These are phyloP conservation scores for Verbascum thapsus DNA, from an alignment of 257 asterid species.

Conservation along the genomic window DNA sequence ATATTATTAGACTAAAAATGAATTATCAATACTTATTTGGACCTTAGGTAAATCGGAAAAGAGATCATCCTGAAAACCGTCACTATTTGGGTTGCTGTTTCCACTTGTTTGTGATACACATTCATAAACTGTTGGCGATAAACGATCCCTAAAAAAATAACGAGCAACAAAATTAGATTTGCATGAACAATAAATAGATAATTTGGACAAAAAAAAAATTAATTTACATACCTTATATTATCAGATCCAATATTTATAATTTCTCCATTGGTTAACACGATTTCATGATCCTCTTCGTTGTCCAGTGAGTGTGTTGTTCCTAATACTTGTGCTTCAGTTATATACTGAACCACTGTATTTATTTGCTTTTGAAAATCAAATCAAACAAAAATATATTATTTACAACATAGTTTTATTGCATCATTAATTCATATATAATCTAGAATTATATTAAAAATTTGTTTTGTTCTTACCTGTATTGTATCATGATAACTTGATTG, in stretches of 20 bases:
- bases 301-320: constrained; percentile 43
- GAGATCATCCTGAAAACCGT: constrained; percentile 37
- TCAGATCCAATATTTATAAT: constrained; percentile 50
- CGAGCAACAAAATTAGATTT: not conserved
- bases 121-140: constrained; percentile 46
- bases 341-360: constrained; percentile 62
- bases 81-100: constrained; percentile 34
- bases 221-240: constrained; percentile 37
- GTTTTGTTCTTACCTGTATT: constrained; percentile 44
- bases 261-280: constrained; percentile 39
- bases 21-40: too few relatives aligned
- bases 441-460: too few relatives aligned
- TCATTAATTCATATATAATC: not conserved
- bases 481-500: constrained; percentile 79
- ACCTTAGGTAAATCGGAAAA: constrained; percentile 31
- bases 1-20: too few relatives aligned
- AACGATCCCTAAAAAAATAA: constrained; percentile 35
- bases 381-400: not conserved
- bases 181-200: not conserved
- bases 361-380: constrained; percentile 48
- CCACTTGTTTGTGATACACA: constrained; percentile 52
- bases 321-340: constrained; percentile 54
- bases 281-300: constrained; percentile 39
- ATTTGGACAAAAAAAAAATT: too few relatives aligned
- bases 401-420: not conserved